phyloP scores from a whole-genome alignment of 345 rosid species.

The Brassica carinata region DNA sequence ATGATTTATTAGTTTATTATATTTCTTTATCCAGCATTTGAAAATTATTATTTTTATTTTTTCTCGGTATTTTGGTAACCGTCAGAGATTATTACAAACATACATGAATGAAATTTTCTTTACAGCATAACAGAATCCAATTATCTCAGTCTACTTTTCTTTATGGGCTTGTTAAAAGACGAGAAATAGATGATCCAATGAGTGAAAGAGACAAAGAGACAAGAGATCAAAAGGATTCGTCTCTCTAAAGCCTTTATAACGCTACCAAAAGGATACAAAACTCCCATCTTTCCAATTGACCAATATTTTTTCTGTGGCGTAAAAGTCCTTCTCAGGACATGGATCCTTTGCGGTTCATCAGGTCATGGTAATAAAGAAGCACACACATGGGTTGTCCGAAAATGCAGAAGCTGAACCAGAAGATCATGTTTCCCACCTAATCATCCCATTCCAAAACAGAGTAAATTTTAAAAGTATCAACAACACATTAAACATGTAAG shows the following conservation, averaged over 20 bases:
- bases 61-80: background rate
- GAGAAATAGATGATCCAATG: conserved; percentile 5
- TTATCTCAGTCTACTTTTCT: conserved; percentile 26
- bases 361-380: conserved; percentile 91
- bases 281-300: conserved; percentile 7
- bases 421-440: conserved; percentile 95
- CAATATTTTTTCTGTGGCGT: background rate
- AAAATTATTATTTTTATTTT: background rate
- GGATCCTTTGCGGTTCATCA: conserved; percentile 78
- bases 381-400: conserved; percentile 97
- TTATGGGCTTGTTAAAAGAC: conserved; percentile 5
- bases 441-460: conserved; percentile 25
- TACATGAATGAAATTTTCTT: background rate
- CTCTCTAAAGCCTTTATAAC: background rate
- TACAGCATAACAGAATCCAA: background rate
- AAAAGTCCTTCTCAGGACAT: background rate
- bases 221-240: conserved; percentile 15
- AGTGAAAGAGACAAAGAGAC: background rate
- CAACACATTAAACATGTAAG: background rate
- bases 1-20: too few relatives aligned
- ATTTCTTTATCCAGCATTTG: too few relatives aligned
- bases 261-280: conserved; percentile 27
- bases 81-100: background rate
- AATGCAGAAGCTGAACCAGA: conserved; percentile 94
- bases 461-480: background rate